Conservation (phyloP, 2,329 filamentous ascomycete species). For the Cladosporium velox region DNA sequence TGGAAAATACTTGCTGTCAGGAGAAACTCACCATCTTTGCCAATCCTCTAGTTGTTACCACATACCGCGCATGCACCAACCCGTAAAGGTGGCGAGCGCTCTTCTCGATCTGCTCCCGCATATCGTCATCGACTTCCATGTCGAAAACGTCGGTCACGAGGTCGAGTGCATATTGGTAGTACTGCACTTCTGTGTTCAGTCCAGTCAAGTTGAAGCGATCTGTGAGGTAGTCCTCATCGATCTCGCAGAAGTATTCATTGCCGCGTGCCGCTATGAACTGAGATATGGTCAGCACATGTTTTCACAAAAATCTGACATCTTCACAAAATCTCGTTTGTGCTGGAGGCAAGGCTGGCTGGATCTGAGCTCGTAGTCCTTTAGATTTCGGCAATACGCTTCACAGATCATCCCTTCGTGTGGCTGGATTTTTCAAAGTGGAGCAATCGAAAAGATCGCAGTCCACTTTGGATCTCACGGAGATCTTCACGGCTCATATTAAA, state of each 20-base stretch:
- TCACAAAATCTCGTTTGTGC: not conserved
- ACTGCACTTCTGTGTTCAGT: constrained; percentile 94
- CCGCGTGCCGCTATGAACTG: constrained; percentile 94
- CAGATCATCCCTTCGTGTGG: not conserved
- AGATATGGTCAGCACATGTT: not conserved
- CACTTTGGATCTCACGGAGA: not conserved
- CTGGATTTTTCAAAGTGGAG: too few relatives aligned
- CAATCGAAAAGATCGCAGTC: not conserved
- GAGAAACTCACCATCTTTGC: constrained; percentile 82
- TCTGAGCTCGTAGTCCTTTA: not conserved
- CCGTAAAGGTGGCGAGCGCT: constrained; percentile 94
- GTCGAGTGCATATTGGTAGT: constrained; percentile 98
- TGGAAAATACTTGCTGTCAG: not conserved
- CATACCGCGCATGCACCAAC: constrained; percentile 92
- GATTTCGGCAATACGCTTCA: not conserved
- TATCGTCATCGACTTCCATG: constrained; percentile 96
- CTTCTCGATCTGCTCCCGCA: constrained; percentile 97
- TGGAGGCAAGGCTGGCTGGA: not conserved
- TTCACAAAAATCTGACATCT: not conserved
- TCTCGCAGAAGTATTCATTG: constrained; percentile 99
- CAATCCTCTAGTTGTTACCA: constrained; percentile 90
- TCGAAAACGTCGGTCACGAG: constrained; percentile 98
- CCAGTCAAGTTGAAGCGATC: constrained; percentile 98
- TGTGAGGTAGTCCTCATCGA: constrained; percentile 97
- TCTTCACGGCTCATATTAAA: not conserved